A percentile compares a stretch with the other conserved stretches of the same genome.
phyloP scores from a whole-genome alignment of 305 asterid species.

The Fraxinus paxiana region DNA sequence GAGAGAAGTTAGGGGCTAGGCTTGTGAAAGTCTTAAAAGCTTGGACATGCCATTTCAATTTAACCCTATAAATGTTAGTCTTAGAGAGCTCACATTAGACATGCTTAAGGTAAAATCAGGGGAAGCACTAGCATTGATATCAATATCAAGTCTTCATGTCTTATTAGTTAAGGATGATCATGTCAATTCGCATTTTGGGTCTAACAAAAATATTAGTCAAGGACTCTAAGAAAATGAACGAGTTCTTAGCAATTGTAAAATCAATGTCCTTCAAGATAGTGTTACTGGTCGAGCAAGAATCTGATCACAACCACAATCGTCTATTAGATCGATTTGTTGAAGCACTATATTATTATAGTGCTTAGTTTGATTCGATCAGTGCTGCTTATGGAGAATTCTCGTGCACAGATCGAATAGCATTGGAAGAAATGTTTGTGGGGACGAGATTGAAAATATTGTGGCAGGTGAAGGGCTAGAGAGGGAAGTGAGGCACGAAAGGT shows the following conservation, averaged over 20 bases:
- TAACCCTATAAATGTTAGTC: conserved; percentile 24
- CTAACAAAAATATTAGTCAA: conserved; percentile 20
- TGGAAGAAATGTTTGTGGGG: conserved; percentile 48
- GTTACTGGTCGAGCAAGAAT: conserved; percentile 48
- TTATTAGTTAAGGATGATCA: conserved; percentile 46
- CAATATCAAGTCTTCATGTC: conserved; percentile 40
- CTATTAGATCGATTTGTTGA: conserved; percentile 44
- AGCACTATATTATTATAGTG: conserved; percentile 54
- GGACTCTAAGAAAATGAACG: conserved; percentile 27
- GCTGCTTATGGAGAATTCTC: conserved; percentile 27
- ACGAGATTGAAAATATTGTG: conserved; percentile 54
- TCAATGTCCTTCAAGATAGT: conserved; percentile 34
- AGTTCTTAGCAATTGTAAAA: conserved; percentile 36
- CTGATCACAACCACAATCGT: conserved; percentile 40
- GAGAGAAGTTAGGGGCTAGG: conserved; percentile 24
- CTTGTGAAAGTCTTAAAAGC: conserved; percentile 34
- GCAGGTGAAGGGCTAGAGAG: conserved; percentile 49
- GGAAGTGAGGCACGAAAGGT: conserved; percentile 51
- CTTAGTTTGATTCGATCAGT: conserved; percentile 41
- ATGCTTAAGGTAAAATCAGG: conserved; percentile 34
- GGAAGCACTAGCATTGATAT: conserved; percentile 44
- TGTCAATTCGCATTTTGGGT: conserved; percentile 29
- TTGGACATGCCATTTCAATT: conserved; percentile 39
- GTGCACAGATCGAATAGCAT: conserved; percentile 24
- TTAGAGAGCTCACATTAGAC: conserved; percentile 34